These are phyloP conservation scores for Boletus semigastroideus DNA, from an alignment of 1,284 basidiomycete species.

Conservation along the genomic window DNA sequence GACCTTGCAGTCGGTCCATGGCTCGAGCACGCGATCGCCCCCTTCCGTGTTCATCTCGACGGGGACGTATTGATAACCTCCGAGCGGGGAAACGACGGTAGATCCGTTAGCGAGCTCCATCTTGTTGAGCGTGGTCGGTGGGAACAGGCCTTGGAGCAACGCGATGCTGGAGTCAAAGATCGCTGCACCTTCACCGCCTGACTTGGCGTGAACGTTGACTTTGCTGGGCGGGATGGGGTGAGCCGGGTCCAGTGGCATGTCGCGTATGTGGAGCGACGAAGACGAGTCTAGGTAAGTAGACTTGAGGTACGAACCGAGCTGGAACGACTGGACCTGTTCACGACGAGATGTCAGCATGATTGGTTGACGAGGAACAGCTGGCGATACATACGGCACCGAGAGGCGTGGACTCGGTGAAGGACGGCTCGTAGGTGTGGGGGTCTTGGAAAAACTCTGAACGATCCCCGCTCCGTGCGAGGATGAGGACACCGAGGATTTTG, in stretches of 20 bases:
- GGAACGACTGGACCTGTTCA: slow-evolving; percentile 66
- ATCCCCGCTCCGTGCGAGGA: slow-evolving; percentile 83
- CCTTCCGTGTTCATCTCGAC: slow-evolving; percentile 78
- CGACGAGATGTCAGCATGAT: slow-evolving; percentile 4
- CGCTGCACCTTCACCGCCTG: slow-evolving; percentile 79
- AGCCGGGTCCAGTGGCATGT: slow-evolving; percentile 44
- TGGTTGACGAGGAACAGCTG: not conserved
- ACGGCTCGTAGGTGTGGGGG: slow-evolving; percentile 65
- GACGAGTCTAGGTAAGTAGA: slow-evolving; percentile 66
- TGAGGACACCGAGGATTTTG: slow-evolving; percentile 75
- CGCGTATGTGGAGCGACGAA: slow-evolving; percentile 66
- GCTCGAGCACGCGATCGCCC: slow-evolving; percentile 79
- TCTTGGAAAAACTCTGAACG: slow-evolving; percentile 70
- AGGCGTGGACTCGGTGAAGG: slow-evolving; percentile 77
- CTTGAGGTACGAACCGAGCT: slow-evolving; percentile 68
- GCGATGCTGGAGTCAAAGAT: slow-evolving; percentile 82
- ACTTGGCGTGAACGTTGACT: slow-evolving; percentile 75
- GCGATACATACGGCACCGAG: slow-evolving; percentile 66
- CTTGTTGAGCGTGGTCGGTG: slow-evolving; percentile 65
- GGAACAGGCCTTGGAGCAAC: slow-evolving; percentile 76
- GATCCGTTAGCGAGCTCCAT: slow-evolving; percentile 80
- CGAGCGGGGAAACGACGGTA: slow-evolving; percentile 68
- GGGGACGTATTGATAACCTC: slow-evolving; percentile 83
- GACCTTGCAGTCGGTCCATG: slow-evolving; percentile 83
- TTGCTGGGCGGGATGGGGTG: slow-evolving; percentile 51